Evolutionary conservation across 2,329 filamentous ascomycete species (phyloP), one percentile per base, ranked within the genome.

Genomic region (Aspergillus transmontanensis): DNA sequence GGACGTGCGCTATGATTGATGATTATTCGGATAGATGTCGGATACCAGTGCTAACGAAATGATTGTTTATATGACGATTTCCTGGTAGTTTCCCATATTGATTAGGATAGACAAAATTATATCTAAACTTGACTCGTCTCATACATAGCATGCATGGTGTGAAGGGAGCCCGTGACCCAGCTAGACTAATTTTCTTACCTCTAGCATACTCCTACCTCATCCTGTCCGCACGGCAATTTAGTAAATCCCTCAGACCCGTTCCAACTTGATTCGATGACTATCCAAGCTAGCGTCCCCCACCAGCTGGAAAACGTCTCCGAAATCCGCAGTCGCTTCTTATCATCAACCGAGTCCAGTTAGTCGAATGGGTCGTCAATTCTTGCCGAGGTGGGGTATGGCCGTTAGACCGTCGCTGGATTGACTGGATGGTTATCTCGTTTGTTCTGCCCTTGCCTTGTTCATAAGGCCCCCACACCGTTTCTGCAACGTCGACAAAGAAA

Each of bases 1-100:
- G 28, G 50, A 56, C 34, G 57, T 63, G 16, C 53, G 58, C 59
- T 58, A 64, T 43, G 62, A 64, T 43, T 61, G 58, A 64, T 64
- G 51, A 55, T 39, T 16, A 55, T 26, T 48, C 45, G 32, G 34
- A 36, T 54, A 39, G 62, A 63, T 41, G 41, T 48, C 34, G 30
- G 53, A 57, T 58, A 54, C 48, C 36, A 58, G 32, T 36, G 21
- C 45, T 48, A 54, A 60, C 50, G 59, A 64, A 63, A 67, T 66
- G 65, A 69, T 51, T 32, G n/a, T 14, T 48, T 23, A 28, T 21
- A 46, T 48, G n/a, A 51, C n/a, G 28, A 51, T 32, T n/a, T n/a
- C 12, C 19, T 19, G 2, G 16, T 32, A 21, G 48, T 9, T 32
- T n/a, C 21, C 7, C 21, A 48, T 50, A 32, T 50, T 14, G 28